Evolutionary conservation across 2,329 filamentous ascomycete genomes (phyloP), one percentile per base, ranked within the genome.

Genomic region (Aspergillus ochraceoroseus): DNA sequence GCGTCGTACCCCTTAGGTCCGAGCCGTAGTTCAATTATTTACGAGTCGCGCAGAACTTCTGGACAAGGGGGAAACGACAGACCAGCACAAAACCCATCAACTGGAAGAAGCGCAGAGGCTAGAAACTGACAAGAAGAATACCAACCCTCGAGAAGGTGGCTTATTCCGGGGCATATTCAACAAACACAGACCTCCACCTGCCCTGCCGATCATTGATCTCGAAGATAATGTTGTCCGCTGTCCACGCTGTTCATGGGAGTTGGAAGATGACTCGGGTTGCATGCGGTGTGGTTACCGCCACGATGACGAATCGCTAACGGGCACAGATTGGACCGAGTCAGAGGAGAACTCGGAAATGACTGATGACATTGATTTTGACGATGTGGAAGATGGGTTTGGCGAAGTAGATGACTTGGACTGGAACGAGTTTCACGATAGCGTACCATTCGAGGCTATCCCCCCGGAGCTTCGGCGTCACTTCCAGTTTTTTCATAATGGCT

Each of bases 1-100:
- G n/a, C n/a, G n/a, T n/a, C n/a, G n/a, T n/a, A n/a, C 15, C 15
- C 32, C 14, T 11, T 51, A 79, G 76, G 72, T 85, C 38, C 75
- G 80, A 41, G 76, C 83, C 43, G 73, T 85, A 61, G 78, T 80
- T 15, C 71, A 77, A 44, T 68, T 82, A 47, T 82, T 84, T 59
- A 73, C 76, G 27, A 72, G 68, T 48, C 73, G 77, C 39, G 68
- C 68, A 22, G 79, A 83, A 55, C 66, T 84, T 27, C 65, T 84
- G 39, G 77, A 81, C 26, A 66, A 73, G 28, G 79, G 77, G 31
- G 81, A 85, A 61, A 80, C 77, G 2, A 67, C 75, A 3, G 74
- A 78, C 32, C 76, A 83, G 54, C 80, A 84, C 57, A 59, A 62
- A 18, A 63, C 70, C 49, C 74, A 73, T 59, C 75, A 75, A 49